Evolutionary conservation across 139 green algal species (phyloP), one percentile per base, ranked within the genome.

Genomic region (Marvania coccoides): DNA sequence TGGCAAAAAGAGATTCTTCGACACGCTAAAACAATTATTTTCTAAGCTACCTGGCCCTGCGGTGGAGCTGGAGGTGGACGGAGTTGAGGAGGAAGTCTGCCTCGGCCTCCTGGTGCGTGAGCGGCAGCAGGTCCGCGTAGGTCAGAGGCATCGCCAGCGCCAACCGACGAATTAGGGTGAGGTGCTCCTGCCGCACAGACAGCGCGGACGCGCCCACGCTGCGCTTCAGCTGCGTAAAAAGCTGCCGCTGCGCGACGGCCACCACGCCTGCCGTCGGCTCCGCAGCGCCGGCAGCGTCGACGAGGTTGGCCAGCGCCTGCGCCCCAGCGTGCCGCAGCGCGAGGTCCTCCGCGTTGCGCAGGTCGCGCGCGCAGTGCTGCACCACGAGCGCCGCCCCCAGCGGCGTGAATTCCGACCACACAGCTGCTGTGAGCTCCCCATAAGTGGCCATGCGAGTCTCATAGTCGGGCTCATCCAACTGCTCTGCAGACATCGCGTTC

Each of bases 1-100:
- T n/a, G n/a, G n/a, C n/a, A n/a, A n/a, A n/a, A n/a, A n/a, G n/a
- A n/a, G n/a, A n/a, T n/a, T n/a, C n/a, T n/a, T n/a, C n/a, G n/a
- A n/a, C n/a, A n/a, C n/a, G n/a, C n/a, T n/a, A n/a, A n/a, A n/a
- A n/a, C n/a, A n/a, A n/a, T n/a, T n/a, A n/a, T n/a, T n/a, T n/a
- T n/a, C n/a, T n/a, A n/a, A n/a, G n/a, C 8, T 37, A 63, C 56
- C 67, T 65, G 36, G 60, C 69, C 31, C 85, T 80, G 24, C 89
- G 77, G 69, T 95, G 87, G 46, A 90, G 71, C 84, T 95, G 88
- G 54, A 96, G 75, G 64, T 96, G 89, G 3, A 74, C 83, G 15
- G 86, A 68, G 59, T 96, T 96, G 33, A 83, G 46, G 61, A 90
- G 84, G 47, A 93, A 93, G 67, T 94, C 86, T 0, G 68, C 61